phyloP scores from a whole-genome alignment of 208 protist genomes.

The Leishmania turanica region DNA sequence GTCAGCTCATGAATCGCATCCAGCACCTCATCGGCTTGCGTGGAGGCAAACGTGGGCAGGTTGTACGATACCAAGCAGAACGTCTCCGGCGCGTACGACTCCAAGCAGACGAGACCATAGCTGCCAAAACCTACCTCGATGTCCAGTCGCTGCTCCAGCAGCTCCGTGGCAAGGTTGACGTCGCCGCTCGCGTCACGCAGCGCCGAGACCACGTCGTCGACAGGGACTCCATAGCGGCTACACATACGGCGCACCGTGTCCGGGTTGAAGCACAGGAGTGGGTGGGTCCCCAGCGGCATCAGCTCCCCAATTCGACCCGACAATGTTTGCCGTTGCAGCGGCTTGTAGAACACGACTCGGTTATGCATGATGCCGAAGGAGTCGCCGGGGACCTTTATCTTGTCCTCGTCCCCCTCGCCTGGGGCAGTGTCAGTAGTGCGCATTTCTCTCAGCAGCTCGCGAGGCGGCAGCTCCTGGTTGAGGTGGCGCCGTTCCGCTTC shows the following conservation, averaged over 20 bases:
- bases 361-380: slow-evolving; percentile 91
- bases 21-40: slow-evolving; percentile 70
- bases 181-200: slow-evolving; percentile 59
- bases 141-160: slow-evolving; percentile 50
- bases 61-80: slow-evolving; percentile 86
- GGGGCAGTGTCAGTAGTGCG: slow-evolving; percentile 42
- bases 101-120: slow-evolving; percentile 82
- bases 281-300: slow-evolving; percentile 67
- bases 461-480: slow-evolving; percentile 72
- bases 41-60: slow-evolving; percentile 65
- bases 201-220: slow-evolving; percentile 50
- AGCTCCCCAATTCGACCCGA: slow-evolving; percentile 54
- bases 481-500: slow-evolving; percentile 67
- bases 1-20: slow-evolving; percentile 89
- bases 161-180: slow-evolving; percentile 67
- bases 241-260: slow-evolving; percentile 60
- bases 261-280: slow-evolving; percentile 57
- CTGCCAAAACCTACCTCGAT: slow-evolving; percentile 57
- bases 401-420: slow-evolving; percentile 45
- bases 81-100: slow-evolving; percentile 84
- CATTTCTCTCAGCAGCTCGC: slow-evolving; percentile 60
- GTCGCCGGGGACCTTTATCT: slow-evolving; percentile 75
- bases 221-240: slow-evolving; percentile 58
- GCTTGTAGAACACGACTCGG: slow-evolving; percentile 80
- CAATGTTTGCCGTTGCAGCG: slow-evolving; percentile 46